phyloP scores from a whole-genome alignment of 1,284 basidiomycete species.

The Papiliotrema flavescens region DNA sequence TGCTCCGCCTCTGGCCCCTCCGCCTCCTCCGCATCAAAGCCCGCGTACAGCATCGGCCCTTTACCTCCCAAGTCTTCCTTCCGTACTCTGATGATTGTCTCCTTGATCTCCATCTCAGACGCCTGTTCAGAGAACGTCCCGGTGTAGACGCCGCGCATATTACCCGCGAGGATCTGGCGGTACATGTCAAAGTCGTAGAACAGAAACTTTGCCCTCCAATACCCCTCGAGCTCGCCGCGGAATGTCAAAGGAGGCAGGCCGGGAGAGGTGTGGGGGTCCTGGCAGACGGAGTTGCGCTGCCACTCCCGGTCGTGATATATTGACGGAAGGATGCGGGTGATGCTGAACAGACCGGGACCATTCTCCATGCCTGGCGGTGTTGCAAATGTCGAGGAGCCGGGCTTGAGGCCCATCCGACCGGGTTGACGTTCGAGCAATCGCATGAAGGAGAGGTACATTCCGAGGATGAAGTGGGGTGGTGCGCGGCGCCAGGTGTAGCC shows the following conservation, averaged over 20 bases:
- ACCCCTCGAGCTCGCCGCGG: conserved; percentile 49
- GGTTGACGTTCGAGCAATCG: conserved; percentile 40
- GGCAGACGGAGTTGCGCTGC: conserved; percentile 47
- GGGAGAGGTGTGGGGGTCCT: conserved; percentile 47
- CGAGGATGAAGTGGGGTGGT: conserved; percentile 37
- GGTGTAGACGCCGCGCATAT: conserved; percentile 48
- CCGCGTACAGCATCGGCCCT: conserved; percentile 37
- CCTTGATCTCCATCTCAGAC: conserved; percentile 40
- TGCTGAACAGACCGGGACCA: conserved; percentile 22
- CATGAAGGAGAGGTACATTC: conserved; percentile 34
- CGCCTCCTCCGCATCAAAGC: conserved; percentile 27
- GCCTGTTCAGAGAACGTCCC: conserved; percentile 43
- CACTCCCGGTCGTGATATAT: conserved; percentile 48
- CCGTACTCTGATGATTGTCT: conserved; percentile 43
- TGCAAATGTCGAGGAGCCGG: conserved; percentile 19
- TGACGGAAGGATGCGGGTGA: conserved; percentile 35
- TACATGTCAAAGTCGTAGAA: conserved; percentile 56
- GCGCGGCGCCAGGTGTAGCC: conserved; percentile 39
- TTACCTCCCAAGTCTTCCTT: conserved; percentile 44
- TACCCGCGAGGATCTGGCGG: conserved; percentile 51
- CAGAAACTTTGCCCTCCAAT: conserved; percentile 54
- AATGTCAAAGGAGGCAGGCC: conserved; percentile 50
- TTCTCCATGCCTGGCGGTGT: conserved; percentile 7
- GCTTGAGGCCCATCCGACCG: conserved; percentile 26
- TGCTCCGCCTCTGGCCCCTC: conserved; percentile 36